phyloP scores from a whole-genome alignment of 2,329 filamentous ascomycete species.

The Macrophomina phaseolina region DNA sequence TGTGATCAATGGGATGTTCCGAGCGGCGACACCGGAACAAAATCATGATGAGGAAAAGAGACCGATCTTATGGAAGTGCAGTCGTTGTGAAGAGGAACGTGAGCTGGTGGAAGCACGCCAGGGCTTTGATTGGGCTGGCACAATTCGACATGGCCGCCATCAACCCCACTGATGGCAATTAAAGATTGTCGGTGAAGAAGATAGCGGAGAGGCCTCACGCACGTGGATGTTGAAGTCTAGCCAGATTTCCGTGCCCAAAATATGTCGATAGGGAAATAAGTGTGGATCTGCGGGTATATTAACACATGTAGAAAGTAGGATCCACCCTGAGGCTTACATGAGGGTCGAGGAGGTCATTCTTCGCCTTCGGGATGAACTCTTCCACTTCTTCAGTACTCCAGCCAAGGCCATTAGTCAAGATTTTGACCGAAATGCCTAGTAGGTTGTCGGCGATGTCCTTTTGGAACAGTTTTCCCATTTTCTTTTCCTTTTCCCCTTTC shows the following conservation, averaged over 20 bases:
- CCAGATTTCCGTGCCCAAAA: constrained; percentile 20
- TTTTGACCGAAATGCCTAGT: constrained; percentile 31
- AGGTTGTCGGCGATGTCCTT: constrained; percentile 36
- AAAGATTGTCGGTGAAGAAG: neutral
- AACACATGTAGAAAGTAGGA: neutral
- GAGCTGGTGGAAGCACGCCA: neutral
- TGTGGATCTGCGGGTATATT: constrained; percentile 12
- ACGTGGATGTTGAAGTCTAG: neutral
- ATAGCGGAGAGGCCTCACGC: no score
- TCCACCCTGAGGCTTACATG: constrained; percentile 12
- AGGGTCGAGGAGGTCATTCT: constrained; percentile 29
- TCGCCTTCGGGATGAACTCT: constrained; percentile 29
- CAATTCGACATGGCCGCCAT: neutral
- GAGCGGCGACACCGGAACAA: neutral
- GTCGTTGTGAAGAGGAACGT: neutral
- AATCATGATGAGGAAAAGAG: neutral
- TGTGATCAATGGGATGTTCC: neutral
- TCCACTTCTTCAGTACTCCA: constrained; percentile 32
- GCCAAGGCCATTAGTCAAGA: constrained; percentile 33
- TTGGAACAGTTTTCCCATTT: constrained; percentile 51
- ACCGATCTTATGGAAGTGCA: neutral
- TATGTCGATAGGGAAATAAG: constrained; percentile 23
- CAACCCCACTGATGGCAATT: neutral
- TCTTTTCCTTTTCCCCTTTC: constrained; percentile 56
- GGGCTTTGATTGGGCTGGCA: neutral